These are phyloP conservation scores for Auricularia heimuer DNA, from an alignment of 768 basidiomycete species.

Conservation along the genomic window DNA sequence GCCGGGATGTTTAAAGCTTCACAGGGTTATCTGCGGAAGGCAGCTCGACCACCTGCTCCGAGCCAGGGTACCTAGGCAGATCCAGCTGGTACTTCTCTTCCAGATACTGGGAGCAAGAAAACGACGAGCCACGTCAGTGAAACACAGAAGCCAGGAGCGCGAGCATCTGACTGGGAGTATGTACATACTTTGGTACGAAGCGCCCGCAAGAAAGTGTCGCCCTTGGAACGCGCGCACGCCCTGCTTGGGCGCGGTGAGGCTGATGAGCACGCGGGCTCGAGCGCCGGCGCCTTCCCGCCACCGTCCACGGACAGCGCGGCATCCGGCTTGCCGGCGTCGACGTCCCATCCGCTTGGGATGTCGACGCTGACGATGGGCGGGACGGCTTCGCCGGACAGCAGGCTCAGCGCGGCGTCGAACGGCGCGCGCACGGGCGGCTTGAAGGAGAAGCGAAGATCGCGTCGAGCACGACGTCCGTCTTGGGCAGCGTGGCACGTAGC, in stretches of 20 bases:
- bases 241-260: slow-evolving; percentile 88
- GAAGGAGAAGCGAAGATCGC: slow-evolving; percentile 98
- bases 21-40: slow-evolving; percentile 4
- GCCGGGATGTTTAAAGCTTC: not conserved
- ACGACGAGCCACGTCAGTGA: slow-evolving; percentile 3
- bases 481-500: slow-evolving; percentile 38
- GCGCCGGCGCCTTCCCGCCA: slow-evolving; percentile 26
- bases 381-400: slow-evolving; percentile 43
- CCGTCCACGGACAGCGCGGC: slow-evolving; percentile 22
- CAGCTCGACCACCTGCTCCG: slow-evolving; percentile 82
- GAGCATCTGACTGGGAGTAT: not conserved
- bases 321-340: slow-evolving; percentile 60
- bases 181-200: slow-evolving; percentile 75
- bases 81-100: slow-evolving; percentile 70
- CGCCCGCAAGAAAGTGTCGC: slow-evolving; percentile 85
- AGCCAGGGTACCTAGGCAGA: slow-evolving; percentile 70
- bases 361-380: slow-evolving; percentile 90
- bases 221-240: slow-evolving; percentile 73
- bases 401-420: slow-evolving; percentile 65
- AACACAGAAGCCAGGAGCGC: not conserved
- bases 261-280: slow-evolving; percentile 77
- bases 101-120: slow-evolving; percentile 32
- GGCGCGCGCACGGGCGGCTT: slow-evolving; percentile 80
- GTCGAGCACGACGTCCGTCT: slow-evolving; percentile 75
- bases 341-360: slow-evolving; percentile 95